Conservation (phyloP, 345 rosid species). For the Populus alba region DNA sequence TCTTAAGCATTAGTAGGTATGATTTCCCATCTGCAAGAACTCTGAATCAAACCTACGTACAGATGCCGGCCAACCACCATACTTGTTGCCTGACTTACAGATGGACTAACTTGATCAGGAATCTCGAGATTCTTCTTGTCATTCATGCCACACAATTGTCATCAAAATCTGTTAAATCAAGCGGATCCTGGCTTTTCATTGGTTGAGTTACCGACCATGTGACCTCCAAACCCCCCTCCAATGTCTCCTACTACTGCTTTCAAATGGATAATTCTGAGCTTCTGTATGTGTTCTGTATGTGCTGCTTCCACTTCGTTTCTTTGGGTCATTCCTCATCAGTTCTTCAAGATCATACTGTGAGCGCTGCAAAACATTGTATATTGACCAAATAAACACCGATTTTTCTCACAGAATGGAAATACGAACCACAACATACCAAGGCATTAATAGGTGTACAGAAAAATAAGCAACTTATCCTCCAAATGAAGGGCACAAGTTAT, state of each 20-base stretch:
- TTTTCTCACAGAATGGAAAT: not conserved
- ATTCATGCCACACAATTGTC: not conserved
- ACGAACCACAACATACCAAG: not conserved
- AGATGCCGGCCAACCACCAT: not conserved
- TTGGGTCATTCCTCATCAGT: slow-evolving; percentile 61
- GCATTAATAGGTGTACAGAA: not conserved
- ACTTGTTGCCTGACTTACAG: not conserved
- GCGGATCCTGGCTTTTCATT: not conserved
- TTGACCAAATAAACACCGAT: not conserved
- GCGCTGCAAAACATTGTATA: slow-evolving; percentile 46
- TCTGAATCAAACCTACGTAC: not conserved
- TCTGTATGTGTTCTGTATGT: slow-evolving; percentile 47
- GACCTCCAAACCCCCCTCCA: slow-evolving; percentile 26
- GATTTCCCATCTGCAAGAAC: not conserved
- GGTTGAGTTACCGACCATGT: slow-evolving; percentile 12
- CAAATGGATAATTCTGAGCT: slow-evolving; percentile 47
- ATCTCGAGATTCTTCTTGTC: not conserved
- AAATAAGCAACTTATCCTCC: not conserved
- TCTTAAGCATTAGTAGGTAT: not conserved
- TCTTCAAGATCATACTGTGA: slow-evolving; percentile 79
- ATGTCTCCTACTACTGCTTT: slow-evolving; percentile 25
- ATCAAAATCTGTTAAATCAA: not conserved
- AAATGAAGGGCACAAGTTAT: not conserved
- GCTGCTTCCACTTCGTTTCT: slow-evolving; percentile 54
- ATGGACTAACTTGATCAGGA: not conserved